Evolutionary conservation across 306 rosid species (phyloP).

Genomic region (Vigna nakashimae): DNA sequence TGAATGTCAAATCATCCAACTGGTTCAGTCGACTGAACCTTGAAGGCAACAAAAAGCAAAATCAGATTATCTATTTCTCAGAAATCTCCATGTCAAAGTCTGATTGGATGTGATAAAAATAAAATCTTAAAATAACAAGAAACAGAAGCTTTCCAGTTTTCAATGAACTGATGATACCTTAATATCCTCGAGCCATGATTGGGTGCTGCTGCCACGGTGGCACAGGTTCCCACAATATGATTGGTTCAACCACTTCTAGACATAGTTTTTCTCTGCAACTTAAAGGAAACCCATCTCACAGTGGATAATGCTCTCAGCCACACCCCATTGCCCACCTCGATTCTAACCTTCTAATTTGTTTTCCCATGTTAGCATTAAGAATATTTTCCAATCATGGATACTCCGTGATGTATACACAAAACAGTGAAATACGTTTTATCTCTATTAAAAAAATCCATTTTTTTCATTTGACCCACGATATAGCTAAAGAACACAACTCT

Average conservation of each 20-base stretch:
- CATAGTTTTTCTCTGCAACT: slow-evolving; percentile 4
- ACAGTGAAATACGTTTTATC: too few species aligned
- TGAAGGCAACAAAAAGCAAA: slow-evolving; percentile 43
- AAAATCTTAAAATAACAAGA: slow-evolving; percentile 6
- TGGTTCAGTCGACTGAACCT: slow-evolving; percentile 48
- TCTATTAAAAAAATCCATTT: too few species aligned
- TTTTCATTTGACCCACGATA: too few species aligned
- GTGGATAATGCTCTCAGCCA: slow-evolving; percentile 50
- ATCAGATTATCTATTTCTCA: slow-evolving; percentile 22
- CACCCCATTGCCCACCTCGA: slow-evolving; percentile 51
- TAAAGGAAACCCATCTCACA: slow-evolving; percentile 44
- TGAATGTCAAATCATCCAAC: slow-evolving; percentile 50
- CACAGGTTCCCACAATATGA: slow-evolving; percentile 51
- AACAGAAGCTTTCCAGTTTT: slow-evolving; percentile 2
- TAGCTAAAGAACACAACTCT: too few species aligned
- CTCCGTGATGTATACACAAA: too few species aligned
- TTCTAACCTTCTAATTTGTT: background rate
- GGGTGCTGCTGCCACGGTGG: slow-evolving; percentile 72
- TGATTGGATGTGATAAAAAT: slow-evolving; percentile 46
- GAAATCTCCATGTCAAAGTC: slow-evolving; percentile 3
- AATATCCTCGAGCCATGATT: slow-evolving; percentile 83
- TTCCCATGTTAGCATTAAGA: too few species aligned
- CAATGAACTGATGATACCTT: slow-evolving; percentile 72
- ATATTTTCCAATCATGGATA: too few species aligned
- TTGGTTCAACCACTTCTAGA: slow-evolving; percentile 61